These are phyloP conservation scores for Xylariales sp. DNA, from an alignment of 2,329 filamentous ascomycete species.

Conservation along the genomic window DNA sequence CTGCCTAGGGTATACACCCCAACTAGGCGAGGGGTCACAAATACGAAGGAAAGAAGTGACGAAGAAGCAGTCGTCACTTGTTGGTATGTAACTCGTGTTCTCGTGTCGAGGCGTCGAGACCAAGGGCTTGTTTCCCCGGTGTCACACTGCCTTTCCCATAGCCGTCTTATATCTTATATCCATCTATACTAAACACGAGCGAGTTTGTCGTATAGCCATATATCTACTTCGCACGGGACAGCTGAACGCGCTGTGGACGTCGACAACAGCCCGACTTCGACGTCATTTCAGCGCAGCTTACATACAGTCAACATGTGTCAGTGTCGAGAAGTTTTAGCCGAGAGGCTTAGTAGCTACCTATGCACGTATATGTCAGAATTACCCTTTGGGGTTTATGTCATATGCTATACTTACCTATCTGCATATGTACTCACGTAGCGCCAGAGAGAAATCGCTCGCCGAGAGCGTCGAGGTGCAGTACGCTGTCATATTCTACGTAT, in stretches of 20 bases:
- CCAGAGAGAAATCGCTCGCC: background rate
- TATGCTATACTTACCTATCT: background rate
- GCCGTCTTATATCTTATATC: background rate
- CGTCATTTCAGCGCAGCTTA: no score
- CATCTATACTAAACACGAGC: background rate
- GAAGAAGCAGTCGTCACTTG: background rate
- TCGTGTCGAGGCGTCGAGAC: background rate
- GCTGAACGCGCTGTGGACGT: background rate
- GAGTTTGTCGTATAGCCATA: background rate
- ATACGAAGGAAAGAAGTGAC: background rate
- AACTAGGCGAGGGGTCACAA: conserved; percentile 1
- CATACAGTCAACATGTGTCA: background rate
- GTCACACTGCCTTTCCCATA: background rate
- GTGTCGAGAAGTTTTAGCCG: background rate
- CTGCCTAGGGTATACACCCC: background rate
- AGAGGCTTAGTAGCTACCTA: background rate
- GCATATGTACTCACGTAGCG: conserved; percentile 14
- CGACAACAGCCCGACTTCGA: no score
- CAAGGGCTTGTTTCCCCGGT: background rate
- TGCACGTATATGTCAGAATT: conserved; percentile 9
- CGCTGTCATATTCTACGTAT: background rate
- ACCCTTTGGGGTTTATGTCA: background rate
- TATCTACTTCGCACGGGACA: background rate
- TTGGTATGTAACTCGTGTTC: background rate
- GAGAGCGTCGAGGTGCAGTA: background rate